Evolutionary conservation across 306 rosid genomes (phyloP), one percentile per base, ranked within the genome.

Genomic region (Alnus glutinosa): DNA sequence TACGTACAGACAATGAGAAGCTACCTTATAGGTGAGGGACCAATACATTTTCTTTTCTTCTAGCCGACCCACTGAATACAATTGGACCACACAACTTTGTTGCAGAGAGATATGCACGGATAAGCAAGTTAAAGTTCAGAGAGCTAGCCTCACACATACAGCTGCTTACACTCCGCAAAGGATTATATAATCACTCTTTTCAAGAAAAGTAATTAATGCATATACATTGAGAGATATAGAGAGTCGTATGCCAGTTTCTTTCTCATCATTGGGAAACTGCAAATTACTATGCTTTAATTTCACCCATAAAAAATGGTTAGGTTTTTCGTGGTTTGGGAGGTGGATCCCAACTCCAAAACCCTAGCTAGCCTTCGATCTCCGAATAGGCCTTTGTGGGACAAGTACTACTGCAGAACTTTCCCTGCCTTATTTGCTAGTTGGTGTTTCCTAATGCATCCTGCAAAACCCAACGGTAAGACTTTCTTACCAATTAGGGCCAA

Each of bases 51-150:
- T 42, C 39, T 23, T 34, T 34, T 79, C 83, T 75, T 73, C 75
- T 58, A 32, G 78, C 72, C 77, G 72, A 55, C 83, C 68, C 84
- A 86, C 86, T 80, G 84, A 77, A 47, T 74, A 58, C 4, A 82
- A 58, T 15, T 82, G 97, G 98, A 92, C 98, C 97, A 94, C 97
- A 50, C 86, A 76, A 50, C 90, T 88, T 89, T 83, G 44, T 74
- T 83, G 88, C 91, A 87, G 89, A 89, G 92, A 89, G 92, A 94
- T 89, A 90, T 92, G 94, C 87, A 86, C 70, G 77, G 81, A 23
- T 23, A 23, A 74, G 62, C 79, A 82, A 83, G 70, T 66, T 77
- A 75, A 79, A 67, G 77, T 76, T 75, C 75, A 69, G 71, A 71
- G 55, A 23, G 58, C 69, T 75, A 63, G 70, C 42, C 32, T 23